These are phyloP conservation scores for Phytophthora syringae DNA, from an alignment of 352 stramenopile species.

Conservation along the genomic window DNA sequence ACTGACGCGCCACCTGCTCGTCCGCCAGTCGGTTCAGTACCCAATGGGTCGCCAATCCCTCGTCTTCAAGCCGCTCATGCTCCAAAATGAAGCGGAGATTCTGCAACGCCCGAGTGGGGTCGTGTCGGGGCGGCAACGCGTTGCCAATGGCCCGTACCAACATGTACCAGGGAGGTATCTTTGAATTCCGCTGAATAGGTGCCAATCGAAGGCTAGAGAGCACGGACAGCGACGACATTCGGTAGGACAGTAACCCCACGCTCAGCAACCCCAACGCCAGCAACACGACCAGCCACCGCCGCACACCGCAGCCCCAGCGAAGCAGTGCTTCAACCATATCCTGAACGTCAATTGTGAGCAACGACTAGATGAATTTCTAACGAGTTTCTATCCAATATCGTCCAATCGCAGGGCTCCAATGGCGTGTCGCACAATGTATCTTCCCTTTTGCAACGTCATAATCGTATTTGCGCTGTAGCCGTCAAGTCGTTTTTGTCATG, in stretches of 20 bases:
- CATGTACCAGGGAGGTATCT: slow-evolving; percentile 32
- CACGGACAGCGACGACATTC: slow-evolving; percentile 22
- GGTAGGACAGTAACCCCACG: slow-evolving; percentile 29
- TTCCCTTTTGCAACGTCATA: background rate
- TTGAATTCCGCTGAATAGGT: background rate
- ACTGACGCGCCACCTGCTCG: slow-evolving; percentile 23
- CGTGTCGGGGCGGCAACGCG: slow-evolving; percentile 58
- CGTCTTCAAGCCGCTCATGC: slow-evolving; percentile 48
- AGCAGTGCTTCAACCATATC: background rate
- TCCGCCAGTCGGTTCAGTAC: slow-evolving; percentile 62
- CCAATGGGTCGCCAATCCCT: slow-evolving; percentile 48
- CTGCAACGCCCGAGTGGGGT: slow-evolving; percentile 41
- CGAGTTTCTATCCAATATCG: too few relatives aligned
- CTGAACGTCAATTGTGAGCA: too few relatives aligned
- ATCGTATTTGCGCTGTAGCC: background rate
- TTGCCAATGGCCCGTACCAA: slow-evolving; percentile 57
- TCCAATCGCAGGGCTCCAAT: background rate
- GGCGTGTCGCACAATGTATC: background rate
- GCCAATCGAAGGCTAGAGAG: background rate
- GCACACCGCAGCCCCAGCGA: slow-evolving; percentile 13
- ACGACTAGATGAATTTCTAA: too few relatives aligned
- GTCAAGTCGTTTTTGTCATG: slow-evolving; percentile 15
- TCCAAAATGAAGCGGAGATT: slow-evolving; percentile 66
- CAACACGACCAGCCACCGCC: slow-evolving; percentile 19
- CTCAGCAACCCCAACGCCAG: slow-evolving; percentile 32